Conservation (phyloP, 1,284 basidiomycete species). For the Porodaedalea pini region DNA sequence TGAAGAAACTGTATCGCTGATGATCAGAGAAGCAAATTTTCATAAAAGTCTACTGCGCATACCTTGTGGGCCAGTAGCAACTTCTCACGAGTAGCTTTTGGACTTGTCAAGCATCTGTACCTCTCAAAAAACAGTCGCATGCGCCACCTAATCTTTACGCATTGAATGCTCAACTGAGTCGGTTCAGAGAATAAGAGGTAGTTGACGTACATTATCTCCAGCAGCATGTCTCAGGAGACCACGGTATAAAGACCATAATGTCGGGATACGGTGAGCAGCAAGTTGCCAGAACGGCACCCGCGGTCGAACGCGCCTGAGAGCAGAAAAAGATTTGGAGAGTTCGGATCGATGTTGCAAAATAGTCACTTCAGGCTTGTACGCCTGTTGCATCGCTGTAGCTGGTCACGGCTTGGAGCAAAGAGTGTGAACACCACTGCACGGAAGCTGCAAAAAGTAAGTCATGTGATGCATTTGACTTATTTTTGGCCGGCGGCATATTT, state of each 20-base stretch:
- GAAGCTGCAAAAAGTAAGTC: too few relatives aligned
- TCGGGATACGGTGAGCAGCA: constrained; percentile 70
- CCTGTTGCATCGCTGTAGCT: background rate
- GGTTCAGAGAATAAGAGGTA: constrained; percentile 1
- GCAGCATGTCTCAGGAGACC: constrained; percentile 57
- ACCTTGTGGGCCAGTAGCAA: constrained; percentile 56
- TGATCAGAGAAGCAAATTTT: constrained; percentile 1
- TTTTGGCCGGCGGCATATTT: too few relatives aligned
- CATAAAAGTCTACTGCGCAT: constrained; percentile 20
- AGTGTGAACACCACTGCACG: too few relatives aligned
- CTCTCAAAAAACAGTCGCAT: constrained; percentile 53
- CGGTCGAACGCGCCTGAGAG: constrained; percentile 55
- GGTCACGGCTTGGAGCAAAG: background rate
- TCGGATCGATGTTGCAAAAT: constrained; percentile 4
- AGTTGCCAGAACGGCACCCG: constrained; percentile 68
- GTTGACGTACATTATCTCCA: constrained; percentile 47
- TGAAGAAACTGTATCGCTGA: constrained; percentile 54
- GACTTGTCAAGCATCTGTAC: constrained; percentile 49
- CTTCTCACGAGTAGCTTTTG: constrained; percentile 40
- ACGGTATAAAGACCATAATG: constrained; percentile 71
- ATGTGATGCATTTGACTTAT: too few relatives aligned
- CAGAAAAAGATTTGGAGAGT: constrained; percentile 36
- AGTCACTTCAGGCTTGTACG: background rate
- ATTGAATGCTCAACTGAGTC: constrained; percentile 7
- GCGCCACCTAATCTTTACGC: constrained; percentile 51